Evolutionary conservation across 306 rosid genomes (phyloP).

Genomic region (Gastrolobium bilobum): DNA sequence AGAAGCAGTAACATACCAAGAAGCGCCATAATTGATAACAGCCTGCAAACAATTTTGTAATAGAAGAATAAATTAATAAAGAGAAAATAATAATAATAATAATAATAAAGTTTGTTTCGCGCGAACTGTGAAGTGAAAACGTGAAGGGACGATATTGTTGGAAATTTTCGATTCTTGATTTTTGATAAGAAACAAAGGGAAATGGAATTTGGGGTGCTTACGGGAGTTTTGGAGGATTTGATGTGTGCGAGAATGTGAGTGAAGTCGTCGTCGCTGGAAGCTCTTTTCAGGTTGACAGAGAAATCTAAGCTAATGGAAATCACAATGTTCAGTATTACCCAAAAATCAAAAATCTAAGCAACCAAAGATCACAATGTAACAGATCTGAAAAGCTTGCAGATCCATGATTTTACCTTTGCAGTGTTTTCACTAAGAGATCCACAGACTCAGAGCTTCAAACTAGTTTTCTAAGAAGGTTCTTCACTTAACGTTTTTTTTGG

Average conservation of each 20-base stretch:
- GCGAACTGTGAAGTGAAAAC: not conserved
- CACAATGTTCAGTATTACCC: too few relatives aligned
- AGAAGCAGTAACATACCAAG: slow-evolving; percentile 65
- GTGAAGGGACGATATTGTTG: too few relatives aligned
- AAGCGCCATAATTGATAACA: slow-evolving; percentile 91
- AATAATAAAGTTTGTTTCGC: not conserved
- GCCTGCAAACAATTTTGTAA: slow-evolving; percentile 63
- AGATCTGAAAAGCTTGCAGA: too few relatives aligned
- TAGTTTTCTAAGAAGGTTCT: too few relatives aligned
- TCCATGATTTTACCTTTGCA: too few relatives aligned
- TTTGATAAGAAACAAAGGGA: not conserved
- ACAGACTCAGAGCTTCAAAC: too few relatives aligned
- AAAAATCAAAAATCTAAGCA: too few relatives aligned
- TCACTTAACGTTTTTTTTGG: too few relatives aligned
- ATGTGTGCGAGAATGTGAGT: slow-evolving; percentile 65
- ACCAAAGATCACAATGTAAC: too few relatives aligned
- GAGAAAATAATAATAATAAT: too few relatives aligned
- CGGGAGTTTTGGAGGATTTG: slow-evolving; percentile 85
- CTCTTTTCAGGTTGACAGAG: slow-evolving; percentile 63
- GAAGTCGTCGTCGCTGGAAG: slow-evolving; percentile 68
- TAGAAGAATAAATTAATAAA: slow-evolving; percentile 4
- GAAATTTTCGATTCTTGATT: not conserved
- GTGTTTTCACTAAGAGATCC: too few relatives aligned
- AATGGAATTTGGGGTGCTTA: slow-evolving; percentile 34
- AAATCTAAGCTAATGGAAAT: too few relatives aligned